Conservation (phyloP, 371 early-diverging fungal species). For the Dentiscutata heterogama region DNA sequence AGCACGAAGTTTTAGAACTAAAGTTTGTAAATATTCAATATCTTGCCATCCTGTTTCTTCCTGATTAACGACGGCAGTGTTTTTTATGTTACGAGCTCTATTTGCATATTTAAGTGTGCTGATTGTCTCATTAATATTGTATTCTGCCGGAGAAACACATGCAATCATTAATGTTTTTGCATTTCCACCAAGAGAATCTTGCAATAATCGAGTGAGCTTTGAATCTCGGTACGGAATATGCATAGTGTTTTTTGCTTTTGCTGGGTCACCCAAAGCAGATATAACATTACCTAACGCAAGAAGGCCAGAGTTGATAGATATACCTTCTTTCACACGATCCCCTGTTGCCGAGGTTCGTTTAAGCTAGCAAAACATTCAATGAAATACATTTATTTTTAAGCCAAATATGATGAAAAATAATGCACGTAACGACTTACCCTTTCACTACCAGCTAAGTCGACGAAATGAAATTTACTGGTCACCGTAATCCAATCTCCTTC, state of each 20-base stretch:
- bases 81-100: slow-evolving; percentile 89
- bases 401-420: not conserved
- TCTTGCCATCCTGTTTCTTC: slow-evolving; percentile 68
- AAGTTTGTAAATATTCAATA: slow-evolving; percentile 63
- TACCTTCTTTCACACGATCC: slow-evolving; percentile 96
- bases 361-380: slow-evolving; percentile 57
- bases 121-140: slow-evolving; percentile 86
- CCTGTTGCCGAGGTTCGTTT: slow-evolving; percentile 97
- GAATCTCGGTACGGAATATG: slow-evolving; percentile 98
- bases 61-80: slow-evolving; percentile 79
- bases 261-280: slow-evolving; percentile 95
- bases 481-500: slow-evolving; percentile 62
- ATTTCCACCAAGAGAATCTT: slow-evolving; percentile 97
- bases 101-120: slow-evolving; percentile 95
- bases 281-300: slow-evolving; percentile 99
- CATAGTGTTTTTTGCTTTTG: slow-evolving; percentile 60
- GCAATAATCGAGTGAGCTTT: slow-evolving; percentile 97
- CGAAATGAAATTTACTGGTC: slow-evolving; percentile 94
- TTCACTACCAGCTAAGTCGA: slow-evolving; percentile 99
- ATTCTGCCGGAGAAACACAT: slow-evolving; percentile 86
- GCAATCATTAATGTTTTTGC: slow-evolving; percentile 94
- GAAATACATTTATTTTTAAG: not conserved
- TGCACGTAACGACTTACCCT: slow-evolving; percentile 61
- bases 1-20: slow-evolving; percentile 66
- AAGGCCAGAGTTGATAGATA: slow-evolving; percentile 98